Base-by-base conservation (phyloP, 2,329 filamentous ascomycete genomes). In the Pleomassaria siparia region DNA sequence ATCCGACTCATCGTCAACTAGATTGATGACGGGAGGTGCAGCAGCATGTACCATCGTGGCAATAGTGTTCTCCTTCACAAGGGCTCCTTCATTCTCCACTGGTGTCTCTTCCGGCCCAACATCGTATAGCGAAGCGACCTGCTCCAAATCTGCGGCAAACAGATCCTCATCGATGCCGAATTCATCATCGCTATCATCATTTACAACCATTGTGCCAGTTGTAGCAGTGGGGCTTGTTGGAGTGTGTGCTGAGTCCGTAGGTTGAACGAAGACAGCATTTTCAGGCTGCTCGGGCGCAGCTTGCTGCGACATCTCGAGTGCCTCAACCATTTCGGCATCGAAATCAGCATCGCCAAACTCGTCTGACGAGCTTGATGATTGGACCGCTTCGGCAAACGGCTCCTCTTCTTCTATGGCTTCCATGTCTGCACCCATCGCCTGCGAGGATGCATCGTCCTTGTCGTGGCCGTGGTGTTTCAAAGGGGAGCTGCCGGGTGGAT, bases 1-100 rank as follows among this genome's bases (percentile, higher is more conserved):
- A 72, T 90, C 88, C 48, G 82, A 86, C 47, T 82, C 86, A 53
- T 76, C 76, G 54, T 76, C 75, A 32, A 77, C 54, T 22, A 68
- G 42, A 41, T 54, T 50, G 9, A 68, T 63, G 22, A 66, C 53
- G 4, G 58, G 45, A n/a, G 53, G 44, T 18, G 44, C 16, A 12
- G 45, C 49, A 25, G 36, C 45, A 11, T 35, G 55, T 15, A 46
- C 25, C 16, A 40, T 28, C 37, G 25, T 36, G 15, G 8, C 21
- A 28, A 40, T 30, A 10, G 39, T 43, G 2, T 18, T 29, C 18
- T 40, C 50, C 24, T 35, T 39, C 24, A 28, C 26, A 4, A 26
- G 32, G 22, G 35, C 13, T 22, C 28, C 44, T n/a, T 51, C 46
- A 30, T 41, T 40, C 7, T 40, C 25, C 5, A 40, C 46, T n/a